Conservation (phyloP, 805 yeast species). For the Candida stauntonica region DNA sequence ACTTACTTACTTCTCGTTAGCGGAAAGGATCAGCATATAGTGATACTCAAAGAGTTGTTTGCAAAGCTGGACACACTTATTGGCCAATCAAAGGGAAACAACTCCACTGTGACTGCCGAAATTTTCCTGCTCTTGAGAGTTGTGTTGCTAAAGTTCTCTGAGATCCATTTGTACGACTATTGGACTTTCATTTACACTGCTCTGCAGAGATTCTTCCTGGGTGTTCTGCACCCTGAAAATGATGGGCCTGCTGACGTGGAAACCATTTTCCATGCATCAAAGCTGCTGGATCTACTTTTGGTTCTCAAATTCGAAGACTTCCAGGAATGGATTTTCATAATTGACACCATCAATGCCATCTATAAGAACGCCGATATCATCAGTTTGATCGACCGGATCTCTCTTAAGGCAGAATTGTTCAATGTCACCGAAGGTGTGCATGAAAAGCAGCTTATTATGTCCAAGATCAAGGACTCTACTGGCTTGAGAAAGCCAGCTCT, state of each 20-base stretch:
- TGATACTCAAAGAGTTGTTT: constrained; percentile 45
- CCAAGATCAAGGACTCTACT: constrained; percentile 18
- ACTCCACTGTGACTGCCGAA: constrained; percentile 32
- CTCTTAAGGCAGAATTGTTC: constrained; percentile 15
- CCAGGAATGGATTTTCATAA: constrained; percentile 84
- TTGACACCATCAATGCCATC: constrained; percentile 59
- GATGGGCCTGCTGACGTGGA: constrained; percentile 36
- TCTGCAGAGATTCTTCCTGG: constrained; percentile 47
- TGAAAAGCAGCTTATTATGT: constrained; percentile 13
- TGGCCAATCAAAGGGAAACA: constrained; percentile 31
- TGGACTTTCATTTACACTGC: constrained; percentile 69
- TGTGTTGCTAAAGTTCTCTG: constrained; percentile 56
- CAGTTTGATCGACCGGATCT: constrained; percentile 25
- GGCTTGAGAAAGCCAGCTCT: constrained; percentile 33
- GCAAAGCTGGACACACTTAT: constrained; percentile 40
- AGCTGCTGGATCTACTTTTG: constrained; percentile 71
- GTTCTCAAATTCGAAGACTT: constrained; percentile 73
- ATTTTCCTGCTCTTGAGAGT: constrained; percentile 60
- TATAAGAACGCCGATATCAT: constrained; percentile 33
- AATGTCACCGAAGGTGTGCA: constrained; percentile 24
- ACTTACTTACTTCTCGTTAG: constrained; percentile 60
- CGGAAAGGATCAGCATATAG: constrained; percentile 51
- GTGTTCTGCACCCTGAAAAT: constrained; percentile 27
- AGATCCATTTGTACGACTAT: constrained; percentile 56
- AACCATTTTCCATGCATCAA: constrained; percentile 57